A percentile compares a stretch with the other conserved stretches of the same genome.
phyloP scores from a whole-genome alignment of 495 filamentous ascomycete genomes.

The Parmelia sp. region DNA sequence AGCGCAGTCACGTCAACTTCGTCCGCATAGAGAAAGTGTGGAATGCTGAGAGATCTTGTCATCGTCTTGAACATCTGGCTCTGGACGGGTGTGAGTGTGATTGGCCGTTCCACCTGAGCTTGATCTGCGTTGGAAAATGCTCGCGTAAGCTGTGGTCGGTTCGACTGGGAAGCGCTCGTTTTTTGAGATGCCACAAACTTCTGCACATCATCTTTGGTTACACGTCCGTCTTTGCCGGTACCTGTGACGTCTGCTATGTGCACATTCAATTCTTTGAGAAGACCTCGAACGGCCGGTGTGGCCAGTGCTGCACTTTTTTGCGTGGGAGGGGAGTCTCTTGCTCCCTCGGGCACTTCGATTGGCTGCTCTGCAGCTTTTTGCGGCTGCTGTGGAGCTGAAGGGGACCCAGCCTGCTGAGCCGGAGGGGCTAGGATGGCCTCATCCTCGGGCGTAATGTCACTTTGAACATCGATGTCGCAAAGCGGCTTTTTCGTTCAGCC shows the following conservation, averaged over 20 bases:
- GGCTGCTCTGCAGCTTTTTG: conserved; percentile 27
- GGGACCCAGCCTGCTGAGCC: conserved; percentile 28
- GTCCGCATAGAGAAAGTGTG: conserved; percentile 90
- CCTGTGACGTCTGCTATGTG: conserved; percentile 71
- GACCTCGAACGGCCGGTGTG: conserved; percentile 86
- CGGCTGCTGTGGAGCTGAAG: conserved; percentile 23
- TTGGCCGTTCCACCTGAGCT: conserved; percentile 57
- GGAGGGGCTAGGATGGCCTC: conserved; percentile 36
- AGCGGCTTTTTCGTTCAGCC: conserved; percentile 41
- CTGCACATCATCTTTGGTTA: conserved; percentile 91
- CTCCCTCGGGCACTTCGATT: conserved; percentile 14
- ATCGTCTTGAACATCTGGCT: conserved; percentile 97
- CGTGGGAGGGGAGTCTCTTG: neutral
- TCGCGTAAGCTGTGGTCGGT: conserved; percentile 18
- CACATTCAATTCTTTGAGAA: conserved; percentile 69
- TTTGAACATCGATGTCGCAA: conserved; percentile 52
- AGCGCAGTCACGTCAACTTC: conserved; percentile 73
- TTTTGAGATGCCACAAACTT: conserved; percentile 48
- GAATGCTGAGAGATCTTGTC: conserved; percentile 83
- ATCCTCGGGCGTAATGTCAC: conserved; percentile 53
- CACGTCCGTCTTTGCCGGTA: conserved; percentile 86
- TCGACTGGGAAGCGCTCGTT: conserved; percentile 8
- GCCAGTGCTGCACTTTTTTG: conserved; percentile 63
- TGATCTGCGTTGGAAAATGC: conserved; percentile 20
- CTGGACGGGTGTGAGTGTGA: conserved; percentile 70